Evolutionary conservation across 2,329 filamentous ascomycete genomes (phyloP), one percentile per base, ranked within the genome.

Genomic region (Cadophora gregata): DNA sequence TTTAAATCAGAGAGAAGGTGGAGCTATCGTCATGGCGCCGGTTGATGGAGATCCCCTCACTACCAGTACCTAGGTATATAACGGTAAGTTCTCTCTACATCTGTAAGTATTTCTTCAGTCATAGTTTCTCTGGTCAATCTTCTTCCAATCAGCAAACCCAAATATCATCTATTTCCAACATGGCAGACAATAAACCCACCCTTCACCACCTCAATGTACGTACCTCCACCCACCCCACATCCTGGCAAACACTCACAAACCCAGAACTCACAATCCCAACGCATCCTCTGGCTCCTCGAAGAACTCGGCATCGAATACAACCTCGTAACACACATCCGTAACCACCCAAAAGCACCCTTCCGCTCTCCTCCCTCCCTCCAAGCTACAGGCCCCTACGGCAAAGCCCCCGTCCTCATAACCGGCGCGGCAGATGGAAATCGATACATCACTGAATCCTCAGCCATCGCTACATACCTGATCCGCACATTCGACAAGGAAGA

Each of bases 341-440:
- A 82, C 71, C 85, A 82, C 75, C 64, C 64, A 4, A 69, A 59
- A 16, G 38, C 48, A 8, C 63, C 62, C 4, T 72, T 71, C 42
- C 82, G 90, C 21, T 93, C 93, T 0, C 92, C 93, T 1, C 81
- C 87, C 0, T 89, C 91, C 74, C 84, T 97, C 58, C 47, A 64
- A 25, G 88, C 91, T 67, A 81, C 96, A 25, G 93, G 96, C 74
- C 90, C 91, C 0, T 83, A 97, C 3, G 94, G 94, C 70, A 97
- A 97, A 77, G 93, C 93, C 0, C 94, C 94, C 0, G 80, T 94
- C 58, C 81, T 97, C 70, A 70, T 76, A 24, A 77, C 76, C 48
- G 71, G 71, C 31, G 70, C 74, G 16, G 70, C 71, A 27, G 69
- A 74, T 27, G 69, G 74, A 0, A 56, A 51, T 6, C 58, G 67